A percentile compares a stretch with the other conserved stretches of the same genome.
phyloP scores from a whole-genome alignment of 2,329 filamentous ascomycete species.

The Lasiodiplodia citricola region DNA sequence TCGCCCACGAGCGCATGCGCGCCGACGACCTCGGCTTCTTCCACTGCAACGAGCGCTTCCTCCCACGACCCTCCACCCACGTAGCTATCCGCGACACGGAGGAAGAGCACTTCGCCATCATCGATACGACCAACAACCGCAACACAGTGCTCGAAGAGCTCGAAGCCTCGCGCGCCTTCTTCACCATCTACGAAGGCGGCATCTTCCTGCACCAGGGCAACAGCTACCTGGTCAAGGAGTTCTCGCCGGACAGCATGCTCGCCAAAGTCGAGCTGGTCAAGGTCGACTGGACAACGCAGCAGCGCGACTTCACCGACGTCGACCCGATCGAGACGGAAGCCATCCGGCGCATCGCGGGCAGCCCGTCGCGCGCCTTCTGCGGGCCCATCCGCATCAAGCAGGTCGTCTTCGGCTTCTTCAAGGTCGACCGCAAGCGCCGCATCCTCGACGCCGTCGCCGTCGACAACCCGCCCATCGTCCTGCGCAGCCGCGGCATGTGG shows the following conservation, averaged over 20 bases:
- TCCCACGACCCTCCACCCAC: constrained; percentile 79
- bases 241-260: constrained; percentile 77
- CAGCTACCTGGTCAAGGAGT: constrained; percentile 89
- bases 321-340: constrained; percentile 92
- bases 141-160: constrained; percentile 92
- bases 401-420: constrained; percentile 96
- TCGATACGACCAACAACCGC: constrained; percentile 81
- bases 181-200: constrained; percentile 94
- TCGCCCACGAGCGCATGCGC: constrained; percentile 76
- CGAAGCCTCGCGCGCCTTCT: constrained; percentile 93
- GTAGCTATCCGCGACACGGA: constrained; percentile 89
- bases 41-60: constrained; percentile 86
- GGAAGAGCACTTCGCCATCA: constrained; percentile 91
- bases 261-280: constrained; percentile 88
- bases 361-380: constrained; percentile 76
- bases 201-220: constrained; percentile 97
- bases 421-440: constrained; percentile 82
- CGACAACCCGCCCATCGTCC: constrained; percentile 88
- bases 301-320: constrained; percentile 92
- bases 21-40: constrained; percentile 81
- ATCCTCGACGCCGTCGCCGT: constrained; percentile 92
- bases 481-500: constrained; percentile 91
- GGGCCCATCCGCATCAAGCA: constrained; percentile 85
- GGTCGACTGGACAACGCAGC: constrained; percentile 93
- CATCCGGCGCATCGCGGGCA: constrained; percentile 72